phyloP scores from a whole-genome alignment of 768 basidiomycete genomes.

The Polyporus arcularius region DNA sequence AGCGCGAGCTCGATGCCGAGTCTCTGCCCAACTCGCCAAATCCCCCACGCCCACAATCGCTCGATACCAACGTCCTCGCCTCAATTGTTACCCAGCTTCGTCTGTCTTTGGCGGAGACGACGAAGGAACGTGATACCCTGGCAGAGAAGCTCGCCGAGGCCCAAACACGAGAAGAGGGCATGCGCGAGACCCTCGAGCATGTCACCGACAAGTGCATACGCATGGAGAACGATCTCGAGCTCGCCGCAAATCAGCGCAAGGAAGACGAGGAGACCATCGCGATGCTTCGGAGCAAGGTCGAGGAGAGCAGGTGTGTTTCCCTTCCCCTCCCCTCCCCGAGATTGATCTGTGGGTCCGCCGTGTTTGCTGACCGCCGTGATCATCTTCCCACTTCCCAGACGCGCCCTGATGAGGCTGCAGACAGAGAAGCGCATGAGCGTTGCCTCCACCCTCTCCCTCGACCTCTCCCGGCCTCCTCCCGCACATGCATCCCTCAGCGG shows the following conservation, averaged over 20 bases:
- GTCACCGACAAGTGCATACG: slow-evolving; percentile 66
- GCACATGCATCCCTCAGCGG: slow-evolving; percentile 38
- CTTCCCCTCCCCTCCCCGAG: neutral
- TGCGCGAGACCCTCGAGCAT: slow-evolving; percentile 62
- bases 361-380: neutral
- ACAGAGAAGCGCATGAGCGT: slow-evolving; percentile 71
- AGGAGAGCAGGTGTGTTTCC: slow-evolving; percentile 73
- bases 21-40: slow-evolving; percentile 52
- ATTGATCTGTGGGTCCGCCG: neutral
- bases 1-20: slow-evolving; percentile 71
- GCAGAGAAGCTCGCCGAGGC: slow-evolving; percentile 50
- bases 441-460: slow-evolving; percentile 48
- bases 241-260: slow-evolving; percentile 38
- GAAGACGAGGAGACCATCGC: slow-evolving; percentile 80
- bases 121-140: slow-evolving; percentile 74
- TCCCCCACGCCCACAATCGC: slow-evolving; percentile 45
- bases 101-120: slow-evolving; percentile 59
- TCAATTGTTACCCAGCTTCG: slow-evolving; percentile 77
- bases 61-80: slow-evolving; percentile 76
- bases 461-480: slow-evolving; percentile 50
- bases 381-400: slow-evolving; percentile 41
- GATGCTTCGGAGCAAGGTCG: slow-evolving; percentile 79
- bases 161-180: slow-evolving; percentile 55
- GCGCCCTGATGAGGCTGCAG: slow-evolving; percentile 85
- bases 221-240: slow-evolving; percentile 59